These are phyloP conservation scores for Graphilbum fragrans DNA, from an alignment of 2,329 filamentous ascomycete genomes.

Conservation along the genomic window DNA sequence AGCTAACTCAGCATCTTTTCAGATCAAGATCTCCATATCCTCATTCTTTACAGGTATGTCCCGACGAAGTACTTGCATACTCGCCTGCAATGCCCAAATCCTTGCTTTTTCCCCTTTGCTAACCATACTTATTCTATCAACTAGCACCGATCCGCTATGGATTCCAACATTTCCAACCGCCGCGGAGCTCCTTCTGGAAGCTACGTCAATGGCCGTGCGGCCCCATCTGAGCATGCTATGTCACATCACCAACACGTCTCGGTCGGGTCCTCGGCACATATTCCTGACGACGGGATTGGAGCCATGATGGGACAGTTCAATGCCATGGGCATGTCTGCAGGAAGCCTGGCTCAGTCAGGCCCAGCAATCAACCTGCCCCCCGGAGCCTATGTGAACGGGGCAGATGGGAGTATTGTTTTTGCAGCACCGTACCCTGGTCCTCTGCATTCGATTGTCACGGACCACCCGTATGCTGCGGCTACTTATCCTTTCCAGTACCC, in stretches of 20 bases:
- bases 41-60: too few relatives aligned
- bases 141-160: not conserved
- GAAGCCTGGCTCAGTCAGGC: not conserved
- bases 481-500: conserved; percentile 13
- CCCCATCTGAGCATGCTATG: not conserved
- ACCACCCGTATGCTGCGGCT: conserved; percentile 15
- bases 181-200: not conserved
- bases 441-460: conserved; percentile 14
- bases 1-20: too few relatives aligned
- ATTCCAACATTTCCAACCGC: not conserved
- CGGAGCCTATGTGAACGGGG: conserved; percentile 11
- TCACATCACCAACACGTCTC: not conserved
- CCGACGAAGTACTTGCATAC: too few relatives aligned
- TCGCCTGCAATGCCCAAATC: too few relatives aligned
- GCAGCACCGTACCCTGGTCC: conserved; percentile 11
- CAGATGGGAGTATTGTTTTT: conserved; percentile 18
- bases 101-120: not conserved
- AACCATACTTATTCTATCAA: not conserved
- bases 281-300: not conserved
- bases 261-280: not conserved
- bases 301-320: not conserved
- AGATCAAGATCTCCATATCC: too few relatives aligned
- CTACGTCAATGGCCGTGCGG: not conserved
- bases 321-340: not conserved
- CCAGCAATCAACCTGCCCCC: conserved; percentile 13